phyloP scores from a whole-genome alignment of 768 basidiomycete genomes.

The Russula vinacea region DNA sequence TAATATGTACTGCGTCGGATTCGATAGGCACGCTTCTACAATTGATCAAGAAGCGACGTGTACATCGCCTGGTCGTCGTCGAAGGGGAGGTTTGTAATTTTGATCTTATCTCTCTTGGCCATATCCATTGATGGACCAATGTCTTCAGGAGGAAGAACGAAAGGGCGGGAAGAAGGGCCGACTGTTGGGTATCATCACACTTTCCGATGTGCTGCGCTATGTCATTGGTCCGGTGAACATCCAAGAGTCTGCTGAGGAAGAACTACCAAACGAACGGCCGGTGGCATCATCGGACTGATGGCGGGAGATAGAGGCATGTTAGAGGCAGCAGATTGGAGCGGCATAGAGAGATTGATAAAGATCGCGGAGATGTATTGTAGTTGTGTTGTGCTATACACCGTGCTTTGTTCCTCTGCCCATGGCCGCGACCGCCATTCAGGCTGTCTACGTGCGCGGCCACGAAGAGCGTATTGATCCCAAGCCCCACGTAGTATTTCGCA shows the following conservation, averaged over 20 bases:
- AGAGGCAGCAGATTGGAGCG: constrained; percentile 2
- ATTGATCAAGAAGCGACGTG: constrained; percentile 87
- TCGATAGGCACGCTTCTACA: constrained; percentile 87
- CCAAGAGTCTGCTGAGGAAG: constrained; percentile 25
- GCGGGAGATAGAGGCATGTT: constrained; percentile 1
- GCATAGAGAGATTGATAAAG: constrained; percentile 19
- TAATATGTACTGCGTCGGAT: constrained; percentile 90
- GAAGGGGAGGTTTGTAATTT: constrained; percentile 70
- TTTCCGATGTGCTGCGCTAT: constrained; percentile 85
- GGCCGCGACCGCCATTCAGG: constrained; percentile 70
- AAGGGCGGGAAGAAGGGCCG: constrained; percentile 79
- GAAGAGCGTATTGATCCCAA: constrained; percentile 70
- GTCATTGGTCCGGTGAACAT: constrained; percentile 51
- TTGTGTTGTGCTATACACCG: constrained; percentile 7
- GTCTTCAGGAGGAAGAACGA: constrained; percentile 68
- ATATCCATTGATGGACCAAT: constrained; percentile 9
- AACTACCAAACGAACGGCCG: constrained; percentile 17
- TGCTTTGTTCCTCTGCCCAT: constrained; percentile 7
- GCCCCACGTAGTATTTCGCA: constrained; percentile 76
- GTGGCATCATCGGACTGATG: constrained; percentile 3
- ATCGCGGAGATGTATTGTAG: constrained; percentile 11
- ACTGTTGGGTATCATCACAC: constrained; percentile 79
- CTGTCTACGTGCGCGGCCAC: constrained; percentile 63
- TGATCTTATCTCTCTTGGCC: neutral
- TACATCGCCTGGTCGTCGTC: constrained; percentile 93